A percentile compares a stretch with the other conserved stretches of the same genome.
Evolutionary conservation across 2,329 filamentous ascomycete genomes (phyloP).

Genomic region (Aspergillus hiratsukae): DNA sequence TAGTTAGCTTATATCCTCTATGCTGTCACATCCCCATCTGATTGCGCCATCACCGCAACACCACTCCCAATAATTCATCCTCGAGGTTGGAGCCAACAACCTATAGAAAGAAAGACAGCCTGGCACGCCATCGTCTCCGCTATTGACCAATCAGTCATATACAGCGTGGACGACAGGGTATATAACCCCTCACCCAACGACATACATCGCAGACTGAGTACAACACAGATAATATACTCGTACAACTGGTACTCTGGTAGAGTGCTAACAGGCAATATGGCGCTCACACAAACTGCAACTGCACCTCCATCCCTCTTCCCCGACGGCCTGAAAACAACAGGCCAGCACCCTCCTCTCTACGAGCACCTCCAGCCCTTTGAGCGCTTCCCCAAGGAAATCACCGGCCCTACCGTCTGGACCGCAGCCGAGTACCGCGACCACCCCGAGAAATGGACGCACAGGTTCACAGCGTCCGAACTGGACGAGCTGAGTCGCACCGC

Average conservation of each 20-base stretch:
- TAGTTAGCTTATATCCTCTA: too few relatives aligned
- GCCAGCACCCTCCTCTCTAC: slow-evolving; percentile 68
- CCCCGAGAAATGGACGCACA: slow-evolving; percentile 69
- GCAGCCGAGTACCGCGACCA: slow-evolving; percentile 58
- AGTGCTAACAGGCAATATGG: slow-evolving; percentile 4
- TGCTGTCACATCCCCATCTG: slow-evolving; percentile 20
- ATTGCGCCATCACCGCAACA: slow-evolving; percentile 26
- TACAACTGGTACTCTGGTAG: too few relatives aligned
- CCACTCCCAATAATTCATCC: slow-evolving; percentile 4
- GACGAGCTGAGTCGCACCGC: slow-evolving; percentile 62
- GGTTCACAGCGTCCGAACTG: slow-evolving; percentile 70
- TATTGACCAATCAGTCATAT: slow-evolving; percentile 16
- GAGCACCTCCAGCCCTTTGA: slow-evolving; percentile 62
- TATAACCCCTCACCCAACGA: not conserved
- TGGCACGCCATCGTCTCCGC: slow-evolving; percentile 30
- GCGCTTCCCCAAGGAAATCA: slow-evolving; percentile 66
- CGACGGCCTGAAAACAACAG: slow-evolving; percentile 63
- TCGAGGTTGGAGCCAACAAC: slow-evolving; percentile 3
- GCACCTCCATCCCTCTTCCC: slow-evolving; percentile 48
- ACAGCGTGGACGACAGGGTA: not conserved
- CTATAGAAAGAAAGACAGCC: slow-evolving; percentile 2
- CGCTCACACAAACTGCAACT: slow-evolving; percentile 32
- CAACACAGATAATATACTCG: not conserved
- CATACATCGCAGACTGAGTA: not conserved
- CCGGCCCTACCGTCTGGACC: slow-evolving; percentile 69